Evolutionary conservation across 2,329 filamentous ascomycete genomes (phyloP), one percentile per base, ranked within the genome.

Genomic region (Alternaria consortialis): DNA sequence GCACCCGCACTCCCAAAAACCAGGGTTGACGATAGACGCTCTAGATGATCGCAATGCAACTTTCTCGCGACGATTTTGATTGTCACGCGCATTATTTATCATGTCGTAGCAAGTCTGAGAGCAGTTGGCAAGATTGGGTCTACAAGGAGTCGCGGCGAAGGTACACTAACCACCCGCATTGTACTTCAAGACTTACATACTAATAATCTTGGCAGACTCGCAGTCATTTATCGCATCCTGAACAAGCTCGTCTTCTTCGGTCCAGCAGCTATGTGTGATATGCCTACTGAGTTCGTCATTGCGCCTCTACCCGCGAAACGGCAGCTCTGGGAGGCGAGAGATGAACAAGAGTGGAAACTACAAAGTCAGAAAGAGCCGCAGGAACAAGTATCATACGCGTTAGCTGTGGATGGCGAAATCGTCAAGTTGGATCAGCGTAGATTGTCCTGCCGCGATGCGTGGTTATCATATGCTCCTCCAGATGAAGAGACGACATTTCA

Each of bases 201-300:
- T 58, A 20, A 52, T 4, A 25, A 20, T 7, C 31, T 4, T 50
- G 8, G n/a, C 23, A 82, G 81, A 69, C 51, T 83, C 40, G 74
- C 67, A 36, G 65, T 81, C 0, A 66, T 83, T 17, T 83, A 79
- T 58, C 76, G 75, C 61, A 68, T 80, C 20, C 56, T 84, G 1
- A 79, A 81, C 52, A 77, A 82, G 75, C 71, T 84, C 2, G 70
- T 83, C 34, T 80, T 79, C 54, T 81, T 82, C 51, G 77, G 80
- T 9, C 80, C 81, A 20, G 77, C 77, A 1, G 54, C 68, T 1
- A 65, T 79, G 59, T 84, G 82, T 66, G 62, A 73, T 27, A 62
- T 79, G 2, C 73, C 70, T 27, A 47, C 66, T 0, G 76, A 79
- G 37, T 72, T 83, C 4, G 36, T 82, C 7, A 46, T 84, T 20